Percentiles rank a stretch among this genome's conserved stretches.
Evolutionary conservation across 2,329 filamentous ascomycete species (phyloP).

Genomic region (Cladosporium sp.): DNA sequence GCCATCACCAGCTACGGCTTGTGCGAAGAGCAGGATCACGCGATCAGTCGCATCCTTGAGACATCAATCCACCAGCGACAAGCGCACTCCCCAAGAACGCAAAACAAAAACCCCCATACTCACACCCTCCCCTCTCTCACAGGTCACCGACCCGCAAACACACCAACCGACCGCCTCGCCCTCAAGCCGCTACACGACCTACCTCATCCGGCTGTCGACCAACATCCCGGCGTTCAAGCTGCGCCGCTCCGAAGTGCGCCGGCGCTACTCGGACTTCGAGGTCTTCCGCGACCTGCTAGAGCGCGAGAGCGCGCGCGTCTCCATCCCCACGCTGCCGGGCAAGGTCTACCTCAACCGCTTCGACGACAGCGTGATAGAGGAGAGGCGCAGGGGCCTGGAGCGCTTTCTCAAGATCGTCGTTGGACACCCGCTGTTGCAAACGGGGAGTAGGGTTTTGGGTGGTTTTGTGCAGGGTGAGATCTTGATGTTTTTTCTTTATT

Average conservation of each 20-base stretch:
- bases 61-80: neutral
- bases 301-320: constrained; percentile 88
- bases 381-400: constrained; percentile 1
- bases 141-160: constrained; percentile 94
- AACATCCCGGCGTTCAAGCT: constrained; percentile 99
- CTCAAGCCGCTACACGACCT: constrained; percentile 79
- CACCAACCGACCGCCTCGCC: constrained; percentile 70
- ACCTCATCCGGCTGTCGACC: constrained; percentile 95
- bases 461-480: constrained; percentile 94
- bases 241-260: constrained; percentile 74
- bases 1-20: constrained; percentile 19
- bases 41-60: neutral
- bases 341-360: constrained; percentile 99
- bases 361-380: constrained; percentile 78
- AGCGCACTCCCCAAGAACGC: neutral
- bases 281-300: constrained; percentile 98
- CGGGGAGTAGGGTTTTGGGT: constrained; percentile 92
- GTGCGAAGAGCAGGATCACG: neutral
- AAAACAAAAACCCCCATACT: neutral
- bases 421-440: constrained; percentile 92
- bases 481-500: no score
- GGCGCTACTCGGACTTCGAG: constrained; percentile 97
- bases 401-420: constrained; percentile 43
- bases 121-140: constrained; percentile 14
- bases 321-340: constrained; percentile 89